Evolutionary conservation across 1,139 yeast species (phyloP).

Genomic region (Protomyces inundatus): DNA sequence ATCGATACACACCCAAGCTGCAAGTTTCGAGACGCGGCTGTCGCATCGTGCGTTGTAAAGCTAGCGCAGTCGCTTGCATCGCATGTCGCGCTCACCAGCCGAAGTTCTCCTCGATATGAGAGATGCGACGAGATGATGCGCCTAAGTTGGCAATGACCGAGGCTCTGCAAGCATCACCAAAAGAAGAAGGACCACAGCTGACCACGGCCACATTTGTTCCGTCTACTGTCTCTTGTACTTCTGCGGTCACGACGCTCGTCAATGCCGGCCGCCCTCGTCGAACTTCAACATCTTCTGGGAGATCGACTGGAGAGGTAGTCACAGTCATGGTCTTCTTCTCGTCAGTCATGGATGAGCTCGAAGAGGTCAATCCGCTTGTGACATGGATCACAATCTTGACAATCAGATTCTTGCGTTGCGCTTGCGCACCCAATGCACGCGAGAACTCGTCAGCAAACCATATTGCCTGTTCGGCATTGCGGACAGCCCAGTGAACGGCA

Average conservation of each 20-base stretch:
- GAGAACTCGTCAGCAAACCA: slow-evolving; percentile 1
- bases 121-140: background rate
- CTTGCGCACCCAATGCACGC: background rate
- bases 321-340: background rate
- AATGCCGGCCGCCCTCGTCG: background rate
- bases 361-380: background rate
- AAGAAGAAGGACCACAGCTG: background rate
- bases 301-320: background rate
- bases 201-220: background rate
- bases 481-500: slow-evolving; percentile 27
- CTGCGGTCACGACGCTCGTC: background rate
- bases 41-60: no score
- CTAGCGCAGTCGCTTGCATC: no score
- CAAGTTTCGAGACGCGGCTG: no score
- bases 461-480: background rate
- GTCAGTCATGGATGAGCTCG: background rate
- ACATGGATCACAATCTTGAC: slow-evolving; percentile 1
- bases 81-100: background rate
- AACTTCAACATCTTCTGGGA: background rate
- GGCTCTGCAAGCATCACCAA: background rate
- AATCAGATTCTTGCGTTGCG: background rate
- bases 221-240: background rate
- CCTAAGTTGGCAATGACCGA: background rate
- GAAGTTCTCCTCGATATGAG: background rate
- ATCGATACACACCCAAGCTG: no score